Evolutionary conservation across 495 filamentous ascomycete species (phyloP).

Genomic region (Poronia punctata): DNA sequence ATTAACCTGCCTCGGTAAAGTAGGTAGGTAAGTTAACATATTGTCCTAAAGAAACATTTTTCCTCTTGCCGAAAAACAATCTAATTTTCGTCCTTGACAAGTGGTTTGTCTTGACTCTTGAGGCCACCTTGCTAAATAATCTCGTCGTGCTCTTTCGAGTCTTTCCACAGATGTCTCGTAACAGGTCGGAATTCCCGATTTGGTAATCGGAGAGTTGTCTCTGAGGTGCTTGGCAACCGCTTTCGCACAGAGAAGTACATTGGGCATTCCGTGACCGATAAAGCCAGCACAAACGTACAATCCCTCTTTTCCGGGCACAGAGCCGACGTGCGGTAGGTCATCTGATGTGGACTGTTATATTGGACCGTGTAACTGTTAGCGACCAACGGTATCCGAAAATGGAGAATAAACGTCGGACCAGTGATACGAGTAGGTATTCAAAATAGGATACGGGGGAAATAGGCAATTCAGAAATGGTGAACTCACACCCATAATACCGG

Average conservation of each 20-base stretch:
- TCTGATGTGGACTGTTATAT: conserved; percentile 31
- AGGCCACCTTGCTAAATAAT: no score
- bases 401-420: no score
- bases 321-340: conserved; percentile 37
- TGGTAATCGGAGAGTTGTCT: conserved; percentile 25
- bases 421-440: conserved; percentile 12
- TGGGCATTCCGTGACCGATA: conserved; percentile 46
- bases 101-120: no score
- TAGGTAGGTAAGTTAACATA: no score
- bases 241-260: conserved; percentile 39
- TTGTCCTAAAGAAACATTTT: no score
- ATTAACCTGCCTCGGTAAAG: no score
- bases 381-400: no score
- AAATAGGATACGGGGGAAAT: background rate
- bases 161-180: conserved; percentile 32
- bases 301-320: conserved; percentile 34
- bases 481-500: conserved; percentile 37
- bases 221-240: conserved; percentile 39
- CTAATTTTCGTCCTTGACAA: no score
- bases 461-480: background rate
- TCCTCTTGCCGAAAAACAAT: no score
- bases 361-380: no score
- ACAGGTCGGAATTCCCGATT: conserved; percentile 33
- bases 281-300: conserved; percentile 43
- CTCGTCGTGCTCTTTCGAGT: no score